phyloP scores from a whole-genome alignment of 306 rosid species.

The Dalbergia cochinchinensis region DNA sequence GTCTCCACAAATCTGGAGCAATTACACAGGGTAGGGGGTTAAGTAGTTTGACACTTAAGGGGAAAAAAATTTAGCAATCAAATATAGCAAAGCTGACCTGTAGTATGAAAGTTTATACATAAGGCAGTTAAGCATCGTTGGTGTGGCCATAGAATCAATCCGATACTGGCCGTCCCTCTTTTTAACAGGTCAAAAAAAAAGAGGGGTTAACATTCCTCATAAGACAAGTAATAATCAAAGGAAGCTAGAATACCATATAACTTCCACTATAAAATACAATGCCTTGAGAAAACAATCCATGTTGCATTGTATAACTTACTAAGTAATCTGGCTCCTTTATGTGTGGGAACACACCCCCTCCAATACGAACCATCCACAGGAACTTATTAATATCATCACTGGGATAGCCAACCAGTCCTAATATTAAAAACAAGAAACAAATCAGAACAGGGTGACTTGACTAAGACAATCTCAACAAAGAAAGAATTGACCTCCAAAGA shows the following conservation, averaged over 20 bases:
- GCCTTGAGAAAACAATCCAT: constrained; percentile 29
- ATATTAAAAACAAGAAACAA: constrained; percentile 42
- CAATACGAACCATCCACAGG: constrained; percentile 99
- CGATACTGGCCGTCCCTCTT: constrained; percentile 99
- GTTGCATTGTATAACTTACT: constrained; percentile 58
- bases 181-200: constrained; percentile 37
- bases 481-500: constrained; percentile 91
- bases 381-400: constrained; percentile 99
- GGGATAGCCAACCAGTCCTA: constrained; percentile 98
- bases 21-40: constrained; percentile 44
- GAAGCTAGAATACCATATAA: constrained; percentile 13
- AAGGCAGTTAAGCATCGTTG: constrained; percentile 93
- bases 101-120: constrained; percentile 98
- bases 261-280: constrained; percentile 22
- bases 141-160: constrained; percentile 93
- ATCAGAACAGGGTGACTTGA: constrained; percentile 45
- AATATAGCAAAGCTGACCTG: constrained; percentile 67
- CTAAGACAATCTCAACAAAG: constrained; percentile 29
- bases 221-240: constrained; percentile 13
- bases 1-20: constrained; percentile 91
- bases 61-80: constrained; percentile 3
- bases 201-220: constrained; percentile 32
- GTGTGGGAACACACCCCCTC: constrained; percentile 99
- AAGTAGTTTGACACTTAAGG: constrained; percentile 29
- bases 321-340: constrained; percentile 94